Evolutionary conservation across 345 rosid genomes (phyloP).

Genomic region (Populus tremula): DNA sequence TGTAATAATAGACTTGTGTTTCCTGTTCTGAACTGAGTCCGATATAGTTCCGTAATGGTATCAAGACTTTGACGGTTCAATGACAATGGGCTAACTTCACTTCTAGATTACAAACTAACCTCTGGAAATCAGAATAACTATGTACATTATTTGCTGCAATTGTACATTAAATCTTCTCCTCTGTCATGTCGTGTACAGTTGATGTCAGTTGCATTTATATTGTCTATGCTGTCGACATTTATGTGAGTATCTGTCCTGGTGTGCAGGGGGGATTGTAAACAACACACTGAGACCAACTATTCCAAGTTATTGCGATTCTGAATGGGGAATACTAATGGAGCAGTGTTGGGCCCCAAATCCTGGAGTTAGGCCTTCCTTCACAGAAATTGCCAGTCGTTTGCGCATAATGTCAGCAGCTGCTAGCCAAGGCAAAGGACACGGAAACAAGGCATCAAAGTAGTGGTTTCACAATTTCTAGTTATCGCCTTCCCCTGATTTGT

Average conservation of each 20-base stretch:
- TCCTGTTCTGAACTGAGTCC: not conserved
- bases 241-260: not conserved
- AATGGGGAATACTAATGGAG: conserved; percentile 72
- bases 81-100: not conserved
- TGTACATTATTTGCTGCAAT: not conserved
- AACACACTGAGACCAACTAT: conserved; percentile 74
- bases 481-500: not conserved
- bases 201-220: not conserved
- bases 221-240: not conserved
- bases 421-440: conserved; percentile 46
- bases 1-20: not conserved
- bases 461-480: not conserved
- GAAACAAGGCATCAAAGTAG: conserved; percentile 54
- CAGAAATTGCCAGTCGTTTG: conserved; percentile 62
- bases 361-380: conserved; percentile 60
- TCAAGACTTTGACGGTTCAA: not conserved
- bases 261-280: conserved; percentile 73
- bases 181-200: not conserved
- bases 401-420: conserved; percentile 66
- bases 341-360: conserved; percentile 86
- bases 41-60: not conserved
- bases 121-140: not conserved
- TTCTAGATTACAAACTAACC: not conserved
- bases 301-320: conserved; percentile 63
- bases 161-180: not conserved